These are phyloP conservation scores for Emmonsiellopsis sp. DNA, from an alignment of 2,329 filamentous ascomycete species.

Conservation along the genomic window DNA sequence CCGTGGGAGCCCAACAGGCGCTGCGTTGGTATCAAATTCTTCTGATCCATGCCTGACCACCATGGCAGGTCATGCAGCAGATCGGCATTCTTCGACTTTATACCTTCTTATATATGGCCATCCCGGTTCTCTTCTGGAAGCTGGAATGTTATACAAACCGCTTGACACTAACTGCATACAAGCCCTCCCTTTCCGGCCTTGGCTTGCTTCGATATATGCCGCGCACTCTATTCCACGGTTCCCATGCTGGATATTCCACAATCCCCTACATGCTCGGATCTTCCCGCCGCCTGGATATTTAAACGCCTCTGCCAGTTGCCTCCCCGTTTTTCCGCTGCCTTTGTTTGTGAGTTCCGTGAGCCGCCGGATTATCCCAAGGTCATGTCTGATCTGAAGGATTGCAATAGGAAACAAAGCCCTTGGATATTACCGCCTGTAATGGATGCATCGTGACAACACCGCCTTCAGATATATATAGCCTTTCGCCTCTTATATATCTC, in stretches of 20 bases:
- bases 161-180: not conserved
- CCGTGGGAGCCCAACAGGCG: constrained; percentile 1
- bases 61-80: not conserved
- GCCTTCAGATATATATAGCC: constrained; percentile 1
- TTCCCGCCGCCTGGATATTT: constrained; percentile 1
- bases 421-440: constrained; percentile 9
- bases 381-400: constrained; percentile 11
- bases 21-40: not conserved
- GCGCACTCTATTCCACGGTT: not conserved
- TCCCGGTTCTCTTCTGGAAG: not conserved
- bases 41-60: not conserved
- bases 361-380: constrained; percentile 7
- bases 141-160: not conserved
- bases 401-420: constrained; percentile 8
- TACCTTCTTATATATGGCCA: not conserved
- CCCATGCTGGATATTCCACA: constrained; percentile 2
- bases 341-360: constrained; percentile 9
- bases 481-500: not conserved
- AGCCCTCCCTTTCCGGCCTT: not conserved
- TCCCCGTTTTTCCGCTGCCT: constrained; percentile 1
- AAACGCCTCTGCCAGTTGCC: constrained; percentile 1
- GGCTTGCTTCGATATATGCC: not conserved
- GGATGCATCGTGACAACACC: constrained; percentile 1
- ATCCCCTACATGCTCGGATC: not conserved
- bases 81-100: not conserved